Conservation (phyloP, 176 grass and related monocot species). For the Oryza australiensis region DNA sequence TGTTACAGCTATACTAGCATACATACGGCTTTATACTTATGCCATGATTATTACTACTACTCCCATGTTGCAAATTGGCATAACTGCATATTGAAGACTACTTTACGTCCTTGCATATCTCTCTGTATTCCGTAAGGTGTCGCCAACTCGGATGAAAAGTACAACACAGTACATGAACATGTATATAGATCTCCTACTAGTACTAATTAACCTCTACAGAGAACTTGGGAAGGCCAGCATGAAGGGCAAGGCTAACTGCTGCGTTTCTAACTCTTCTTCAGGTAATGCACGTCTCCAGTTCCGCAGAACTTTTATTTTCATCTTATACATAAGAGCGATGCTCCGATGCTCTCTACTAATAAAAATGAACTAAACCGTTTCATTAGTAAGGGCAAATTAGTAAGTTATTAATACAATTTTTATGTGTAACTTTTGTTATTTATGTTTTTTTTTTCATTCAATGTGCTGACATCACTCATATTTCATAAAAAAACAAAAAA, state of each 20-base stretch:
- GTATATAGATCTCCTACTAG: background rate
- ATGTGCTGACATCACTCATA: no score
- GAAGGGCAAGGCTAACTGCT: conserved; percentile 51
- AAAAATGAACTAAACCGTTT: no score
- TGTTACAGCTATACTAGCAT: background rate
- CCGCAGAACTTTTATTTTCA: background rate
- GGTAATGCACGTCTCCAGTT: conserved; percentile 17
- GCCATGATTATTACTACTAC: no score
- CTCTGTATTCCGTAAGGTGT: background rate
- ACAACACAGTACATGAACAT: background rate
- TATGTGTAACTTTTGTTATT: no score
- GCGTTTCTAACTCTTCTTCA: conserved; percentile 57
- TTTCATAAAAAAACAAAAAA: no score
- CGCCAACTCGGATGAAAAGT: background rate
- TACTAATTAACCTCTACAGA: conserved; percentile 39
- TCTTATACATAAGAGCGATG: no score
- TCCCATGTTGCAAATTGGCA: background rate
- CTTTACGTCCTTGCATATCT: background rate
- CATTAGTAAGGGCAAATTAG: no score
- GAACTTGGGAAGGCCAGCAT: conserved; percentile 57
- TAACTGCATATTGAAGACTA: background rate
- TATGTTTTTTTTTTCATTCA: no score
- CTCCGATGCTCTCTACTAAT: no score
- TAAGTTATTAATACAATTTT: no score
- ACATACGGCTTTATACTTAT: no score